These are phyloP conservation scores for Dictyostelium intermedium DNA, from an alignment of 78 protist genomes.

Conservation along the genomic window DNA sequence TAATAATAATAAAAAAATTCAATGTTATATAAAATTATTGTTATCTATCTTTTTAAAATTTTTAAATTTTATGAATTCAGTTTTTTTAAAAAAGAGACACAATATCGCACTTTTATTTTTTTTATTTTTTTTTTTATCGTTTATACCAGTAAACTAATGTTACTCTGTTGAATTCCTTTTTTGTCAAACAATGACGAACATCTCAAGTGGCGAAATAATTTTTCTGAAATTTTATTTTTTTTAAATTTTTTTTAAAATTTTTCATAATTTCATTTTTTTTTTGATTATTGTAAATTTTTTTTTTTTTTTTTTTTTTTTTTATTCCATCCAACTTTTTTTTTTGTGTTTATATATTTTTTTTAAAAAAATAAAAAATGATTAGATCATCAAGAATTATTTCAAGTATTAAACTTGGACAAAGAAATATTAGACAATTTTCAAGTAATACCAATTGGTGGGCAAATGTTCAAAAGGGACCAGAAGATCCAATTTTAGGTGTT, in stretches of 20 bases:
- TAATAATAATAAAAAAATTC: no score
- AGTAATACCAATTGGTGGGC: conserved; percentile 33
- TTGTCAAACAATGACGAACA: no score
- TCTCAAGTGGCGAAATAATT: no score
- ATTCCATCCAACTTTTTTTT: no score
- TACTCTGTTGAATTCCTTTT: no score
- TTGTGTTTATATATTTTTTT: background rate
- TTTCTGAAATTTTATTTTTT: background rate
- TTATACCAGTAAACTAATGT: no score
- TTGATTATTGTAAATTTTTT: background rate
- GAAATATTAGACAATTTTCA: background rate
- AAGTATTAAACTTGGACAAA: background rate
- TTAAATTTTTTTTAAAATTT: background rate
- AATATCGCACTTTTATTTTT: no score
- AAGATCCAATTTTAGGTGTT: conserved; percentile 91
- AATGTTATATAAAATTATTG: no score
- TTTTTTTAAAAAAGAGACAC: no score
- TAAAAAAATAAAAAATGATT: background rate
- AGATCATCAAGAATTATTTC: background rate
- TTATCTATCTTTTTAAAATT: background rate
- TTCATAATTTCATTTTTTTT: background rate
- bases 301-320: background rate
- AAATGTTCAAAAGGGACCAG: conserved; percentile 82
- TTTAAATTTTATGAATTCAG: background rate
- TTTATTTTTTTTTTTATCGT: no score